Conservation (phyloP, 2,329 filamentous ascomycete species). For the Pseudocercospora crystallina region DNA sequence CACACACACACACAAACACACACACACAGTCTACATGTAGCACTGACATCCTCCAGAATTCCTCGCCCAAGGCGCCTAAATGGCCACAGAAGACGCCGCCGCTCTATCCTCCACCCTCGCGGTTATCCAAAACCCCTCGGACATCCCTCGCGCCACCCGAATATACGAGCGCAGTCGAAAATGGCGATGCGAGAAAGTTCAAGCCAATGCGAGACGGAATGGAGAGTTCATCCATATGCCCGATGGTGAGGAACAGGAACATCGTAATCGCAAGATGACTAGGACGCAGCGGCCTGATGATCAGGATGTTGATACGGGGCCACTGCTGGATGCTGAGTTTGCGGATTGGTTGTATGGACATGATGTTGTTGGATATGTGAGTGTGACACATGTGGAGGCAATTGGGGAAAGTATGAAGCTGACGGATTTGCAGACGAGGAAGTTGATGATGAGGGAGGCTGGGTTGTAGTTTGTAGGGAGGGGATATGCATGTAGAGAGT, state of each 20-base stretch:
- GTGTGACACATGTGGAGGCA: not conserved
- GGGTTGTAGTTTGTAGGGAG: no score
- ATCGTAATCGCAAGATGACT: slow-evolving; percentile 7
- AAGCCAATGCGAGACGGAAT: slow-evolving; percentile 4
- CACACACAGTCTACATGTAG: no score
- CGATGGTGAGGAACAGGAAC: slow-evolving; percentile 9
- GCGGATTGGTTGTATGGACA: slow-evolving; percentile 2
- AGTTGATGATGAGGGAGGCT: no score
- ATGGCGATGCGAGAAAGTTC: slow-evolving; percentile 11
- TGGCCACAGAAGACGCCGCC: slow-evolving; percentile 9
- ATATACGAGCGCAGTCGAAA: slow-evolving; percentile 7
- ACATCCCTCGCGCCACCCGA: slow-evolving; percentile 2
- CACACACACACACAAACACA: no score
- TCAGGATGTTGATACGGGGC: slow-evolving; percentile 7
- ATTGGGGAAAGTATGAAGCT: no score
- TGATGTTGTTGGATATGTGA: slow-evolving; percentile 6
- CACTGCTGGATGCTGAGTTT: not conserved
- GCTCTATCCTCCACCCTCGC: not conserved
- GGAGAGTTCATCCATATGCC: slow-evolving; percentile 10
- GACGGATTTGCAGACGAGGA: no score
- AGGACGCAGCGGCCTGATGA: not conserved
- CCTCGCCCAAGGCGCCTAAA: slow-evolving; percentile 6
- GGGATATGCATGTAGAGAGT: no score
- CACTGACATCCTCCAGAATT: no score
- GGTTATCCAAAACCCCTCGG: not conserved